These are phyloP conservation scores for Graphilbum ipis-grandicollis DNA, from an alignment of 2,329 filamentous ascomycete species.

Conservation along the genomic window DNA sequence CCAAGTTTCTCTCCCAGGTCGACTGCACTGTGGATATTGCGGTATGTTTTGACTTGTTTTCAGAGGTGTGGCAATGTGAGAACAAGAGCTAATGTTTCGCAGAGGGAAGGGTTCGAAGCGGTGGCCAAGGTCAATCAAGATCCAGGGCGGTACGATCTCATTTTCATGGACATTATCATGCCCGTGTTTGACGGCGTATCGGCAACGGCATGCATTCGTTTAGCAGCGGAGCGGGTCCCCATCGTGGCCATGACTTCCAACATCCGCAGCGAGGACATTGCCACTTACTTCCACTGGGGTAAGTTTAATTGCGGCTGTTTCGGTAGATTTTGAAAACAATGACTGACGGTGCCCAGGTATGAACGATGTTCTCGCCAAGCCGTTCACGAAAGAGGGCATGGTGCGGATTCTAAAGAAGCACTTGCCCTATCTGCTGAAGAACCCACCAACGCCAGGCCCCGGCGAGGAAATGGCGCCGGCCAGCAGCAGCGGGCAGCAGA, in stretches of 20 bases:
- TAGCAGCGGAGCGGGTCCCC: slow-evolving; percentile 64
- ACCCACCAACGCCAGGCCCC: slow-evolving; percentile 22
- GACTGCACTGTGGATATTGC: slow-evolving; percentile 51
- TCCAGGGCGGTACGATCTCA: slow-evolving; percentile 40
- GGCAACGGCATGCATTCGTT: slow-evolving; percentile 80
- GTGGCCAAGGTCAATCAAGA: slow-evolving; percentile 60
- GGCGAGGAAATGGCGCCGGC: slow-evolving; percentile 19
- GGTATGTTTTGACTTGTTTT: slow-evolving; percentile 24
- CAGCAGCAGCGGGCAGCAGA: slow-evolving; percentile 2
- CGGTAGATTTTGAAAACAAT: not conserved
- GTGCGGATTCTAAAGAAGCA: slow-evolving; percentile 78
- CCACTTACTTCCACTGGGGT: slow-evolving; percentile 95
- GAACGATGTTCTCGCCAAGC: slow-evolving; percentile 94
- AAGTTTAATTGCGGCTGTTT: slow-evolving; percentile 21
- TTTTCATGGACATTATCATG: slow-evolving; percentile 95
- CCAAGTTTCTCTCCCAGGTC: slow-evolving; percentile 48
- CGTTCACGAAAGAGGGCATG: slow-evolving; percentile 81
- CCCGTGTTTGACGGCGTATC: slow-evolving; percentile 89
- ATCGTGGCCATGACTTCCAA: slow-evolving; percentile 99
- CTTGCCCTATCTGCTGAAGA: slow-evolving; percentile 65
- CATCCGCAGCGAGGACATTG: slow-evolving; percentile 88
- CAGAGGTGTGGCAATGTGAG: not conserved
- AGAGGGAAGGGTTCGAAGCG: slow-evolving; percentile 73
- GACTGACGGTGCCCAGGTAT: slow-evolving; percentile 46
- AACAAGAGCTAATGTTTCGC: not conserved